Conservation (phyloP, 192 early-diverging fungal genomes). For the Rhizoclosmatium globosum region DNA sequence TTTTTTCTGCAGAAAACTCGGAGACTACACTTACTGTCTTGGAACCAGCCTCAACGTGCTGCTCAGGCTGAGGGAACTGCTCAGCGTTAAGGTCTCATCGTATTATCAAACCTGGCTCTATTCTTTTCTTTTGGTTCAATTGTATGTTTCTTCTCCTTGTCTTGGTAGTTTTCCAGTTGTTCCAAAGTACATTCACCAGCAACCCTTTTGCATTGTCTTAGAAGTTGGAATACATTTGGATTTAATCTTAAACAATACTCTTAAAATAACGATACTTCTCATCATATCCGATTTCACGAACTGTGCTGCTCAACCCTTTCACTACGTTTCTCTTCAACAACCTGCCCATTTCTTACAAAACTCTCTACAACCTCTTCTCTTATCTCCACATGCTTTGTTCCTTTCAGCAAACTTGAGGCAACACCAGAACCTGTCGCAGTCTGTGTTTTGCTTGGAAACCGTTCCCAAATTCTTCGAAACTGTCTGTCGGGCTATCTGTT, state of each 20-base stretch:
- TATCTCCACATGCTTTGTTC: neutral
- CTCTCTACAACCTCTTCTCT: neutral
- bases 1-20: conserved; percentile 76
- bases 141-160: no score
- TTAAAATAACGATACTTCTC: no score
- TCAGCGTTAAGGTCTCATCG: neutral
- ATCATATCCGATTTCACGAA: no score
- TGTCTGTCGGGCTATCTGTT: neutral
- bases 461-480: conserved; percentile 29
- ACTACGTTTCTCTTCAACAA: neutral
- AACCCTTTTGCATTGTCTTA: no score
- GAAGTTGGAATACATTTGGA: no score
- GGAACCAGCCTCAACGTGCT: conserved; percentile 78
- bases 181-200: no score
- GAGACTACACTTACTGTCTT: conserved; percentile 97
- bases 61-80: neutral
- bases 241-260: no score
- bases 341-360: neutral
- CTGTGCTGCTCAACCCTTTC: neutral
- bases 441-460: neutral
- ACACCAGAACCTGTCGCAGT: neutral
- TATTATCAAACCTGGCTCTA: no score
- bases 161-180: no score
- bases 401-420: neutral
- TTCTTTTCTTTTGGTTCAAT: no score